Evolutionary conservation across 2,329 filamentous ascomycete genomes (phyloP).

Genomic region (Penicillium sp.): DNA sequence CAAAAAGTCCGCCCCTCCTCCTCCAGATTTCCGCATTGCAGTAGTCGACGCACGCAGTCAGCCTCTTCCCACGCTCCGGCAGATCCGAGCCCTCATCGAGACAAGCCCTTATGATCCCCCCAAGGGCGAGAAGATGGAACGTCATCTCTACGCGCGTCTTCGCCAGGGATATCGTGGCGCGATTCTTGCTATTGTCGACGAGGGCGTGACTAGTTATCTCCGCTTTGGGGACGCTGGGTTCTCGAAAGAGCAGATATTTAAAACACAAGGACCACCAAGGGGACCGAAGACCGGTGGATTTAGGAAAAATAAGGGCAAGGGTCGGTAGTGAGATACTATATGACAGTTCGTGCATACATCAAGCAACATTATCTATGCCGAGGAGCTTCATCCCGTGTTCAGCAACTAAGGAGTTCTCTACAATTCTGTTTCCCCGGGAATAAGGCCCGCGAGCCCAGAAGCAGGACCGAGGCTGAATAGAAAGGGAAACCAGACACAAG

Average conservation of each 20-base stretch:
- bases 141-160: conserved; percentile 67
- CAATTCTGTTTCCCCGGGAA: conserved; percentile 27
- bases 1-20: conserved; percentile 72
- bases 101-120: conserved; percentile 68
- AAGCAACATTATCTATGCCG: neutral
- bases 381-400: conserved; percentile 5
- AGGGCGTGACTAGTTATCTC: conserved; percentile 85
- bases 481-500: conserved; percentile 15
- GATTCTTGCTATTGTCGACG: conserved; percentile 81
- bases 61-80: conserved; percentile 65
- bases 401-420: neutral
- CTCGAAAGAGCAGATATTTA: conserved; percentile 65
- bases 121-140: conserved; percentile 43
- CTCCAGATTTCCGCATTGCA: conserved; percentile 79
- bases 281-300: conserved; percentile 28
- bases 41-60: conserved; percentile 70
- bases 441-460: conserved; percentile 23
- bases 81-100: conserved; percentile 68
- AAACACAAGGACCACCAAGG: conserved; percentile 22
- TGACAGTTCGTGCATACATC: conserved; percentile 19
- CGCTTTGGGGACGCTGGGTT: conserved; percentile 77
- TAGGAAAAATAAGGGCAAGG: conserved; percentile 27
- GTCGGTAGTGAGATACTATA: conserved; percentile 14
- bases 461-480: conserved; percentile 23
- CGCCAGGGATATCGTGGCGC: conserved; percentile 83